Evolutionary conservation across 768 basidiomycete genomes (phyloP), one percentile per base, ranked within the genome.

Genomic region (Hygrocybe punicea): DNA sequence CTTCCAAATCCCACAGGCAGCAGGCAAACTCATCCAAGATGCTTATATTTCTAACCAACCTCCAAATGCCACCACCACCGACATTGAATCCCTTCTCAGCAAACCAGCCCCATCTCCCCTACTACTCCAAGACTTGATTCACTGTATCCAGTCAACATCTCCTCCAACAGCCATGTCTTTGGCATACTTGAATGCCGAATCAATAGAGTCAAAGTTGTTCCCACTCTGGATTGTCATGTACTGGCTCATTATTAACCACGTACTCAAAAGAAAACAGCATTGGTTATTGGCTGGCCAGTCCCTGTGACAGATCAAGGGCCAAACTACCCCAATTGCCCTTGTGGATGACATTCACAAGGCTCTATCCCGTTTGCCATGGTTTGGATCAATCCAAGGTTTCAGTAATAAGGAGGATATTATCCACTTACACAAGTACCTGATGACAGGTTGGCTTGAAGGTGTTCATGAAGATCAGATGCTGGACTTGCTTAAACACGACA

Each of bases 381-480:
- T 48, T 24, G 59, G 58, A 19, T 48, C 57, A 5, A 23, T 63
- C 16, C 46, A 59, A 8, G 62, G 57, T 0, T 65, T 60, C 52
- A 45, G 44, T 36, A 53, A 39, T 4, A 34, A 29, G 16, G 19
- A 57, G 17, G 14, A 50, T 24, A 63, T 39, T 21, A 39, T 53
- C 8, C 36, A 55, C 46, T 56, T 67, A 3, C 33, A 58, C 40
- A 54, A 37, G 23, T 67, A 59, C 51, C 29, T 53, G 13, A 65
- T 64, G 11, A 59, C 46, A n/a, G 47, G 53, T 6, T 65, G 64
- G 65, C 57, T 67, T 23, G 21, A 56, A 11, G 53, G 55, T 25
- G 51, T 59, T 53, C 64, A 67, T 29, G 59, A 63, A 37, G 58
- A 59, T 34, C 62, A 60, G 40, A 63, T 67, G 64, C 47, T 67